Base-by-base conservation (phyloP, 768 basidiomycete species). In the Tylopilus rubrobrunneus region DNA sequence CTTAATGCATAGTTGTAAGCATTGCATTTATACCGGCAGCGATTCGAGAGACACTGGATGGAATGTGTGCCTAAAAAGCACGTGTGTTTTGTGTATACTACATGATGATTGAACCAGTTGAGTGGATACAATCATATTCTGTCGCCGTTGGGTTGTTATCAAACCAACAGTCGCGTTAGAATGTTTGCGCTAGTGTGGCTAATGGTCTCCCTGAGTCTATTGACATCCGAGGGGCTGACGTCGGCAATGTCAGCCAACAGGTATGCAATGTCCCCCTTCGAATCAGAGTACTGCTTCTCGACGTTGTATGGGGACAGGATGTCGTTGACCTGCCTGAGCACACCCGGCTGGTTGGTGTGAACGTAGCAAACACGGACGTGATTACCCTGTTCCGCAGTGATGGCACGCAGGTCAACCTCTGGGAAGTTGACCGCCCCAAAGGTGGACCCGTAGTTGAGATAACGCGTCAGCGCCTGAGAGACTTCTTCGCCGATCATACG, bases 221-320 rank as follows among this genome's bases (percentile, higher is more conserved):
- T 84, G 59, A 96, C 77, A 66, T 97, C 91, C 51, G 77, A 75
- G 55, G 83, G 80, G 66, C 89, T 90, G 60, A 98, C 94, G 58
- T 92, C 83, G 21, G 90, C 86, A 59, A 99, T 98, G 70, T 99
- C 97, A 12, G 95, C 95, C 85, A 99, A 88, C 58, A 99, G 81
- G 72, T 98, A 98, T 25, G 95, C 93, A 47, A 92, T 73, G 49
- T 92, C 91, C 56, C 89, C 89, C 74, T 92, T 92, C 44, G 92
- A 93, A 67, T 99, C 97, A n/a, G 96, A 94, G 73, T 87, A 98
- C 74, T 98, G 97, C 77, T 98, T 98, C 74, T 96, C 94, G 68
- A 99, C 95, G 72, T 99, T 98, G 80, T 95, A 93, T 37, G 92
- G 87, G 46, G 89, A 89, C 40, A 99, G 76, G 29, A 89, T 87